Evolutionary conservation across 352 stramenopile genomes (phyloP), one percentile per base, ranked within the genome.

Genomic region (Globisporangium canariense): DNA sequence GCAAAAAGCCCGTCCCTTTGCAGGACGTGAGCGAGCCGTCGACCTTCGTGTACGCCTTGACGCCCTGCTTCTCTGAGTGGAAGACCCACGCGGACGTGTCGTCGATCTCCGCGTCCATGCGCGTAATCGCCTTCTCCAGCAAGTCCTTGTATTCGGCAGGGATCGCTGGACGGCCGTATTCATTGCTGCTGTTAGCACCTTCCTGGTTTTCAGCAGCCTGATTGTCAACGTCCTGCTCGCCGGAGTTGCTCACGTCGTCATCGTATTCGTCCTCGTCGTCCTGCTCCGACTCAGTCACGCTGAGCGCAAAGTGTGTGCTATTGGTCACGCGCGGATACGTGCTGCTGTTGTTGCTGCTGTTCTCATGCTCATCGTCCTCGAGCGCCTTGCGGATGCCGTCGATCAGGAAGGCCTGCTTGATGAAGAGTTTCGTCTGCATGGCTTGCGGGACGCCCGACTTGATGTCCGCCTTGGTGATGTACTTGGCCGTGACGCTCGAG

Each of bases 391-490:
- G 78, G 22, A 89, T 45, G 38, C 74, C 78, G 43, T 89, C 80
- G 47, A 89, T 77, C 32, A 90, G 74, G 43, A 88, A 88, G 28
- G 75, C 77, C 58, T 90, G 81, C 73, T 89, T 90, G 45, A 85
- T 71, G 50, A 90, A 86, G 66, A 90, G 72, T 66, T 88, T 88
- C n/a, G 76, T 78, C 63, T 90, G 79, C 18, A 90, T 66, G 18
- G 74, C 62, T 18, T 66, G 58, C 0, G 76, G 78, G 28, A 89
- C 87, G 34, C 78, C 79, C 22, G 74, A 79, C 58, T 88, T 86
- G 28, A 90, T 62, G 41, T 89, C 79, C 34, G 77, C 76, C 64
- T 90, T 88, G 60, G 81, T 79, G 58, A 92, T 84, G 66, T 90
- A 92, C 52, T 77, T 78, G 13, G 69, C 75, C 1, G 75, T 59